phyloP scores from a whole-genome alignment of 345 rosid species.

The Jatropha curcas region DNA sequence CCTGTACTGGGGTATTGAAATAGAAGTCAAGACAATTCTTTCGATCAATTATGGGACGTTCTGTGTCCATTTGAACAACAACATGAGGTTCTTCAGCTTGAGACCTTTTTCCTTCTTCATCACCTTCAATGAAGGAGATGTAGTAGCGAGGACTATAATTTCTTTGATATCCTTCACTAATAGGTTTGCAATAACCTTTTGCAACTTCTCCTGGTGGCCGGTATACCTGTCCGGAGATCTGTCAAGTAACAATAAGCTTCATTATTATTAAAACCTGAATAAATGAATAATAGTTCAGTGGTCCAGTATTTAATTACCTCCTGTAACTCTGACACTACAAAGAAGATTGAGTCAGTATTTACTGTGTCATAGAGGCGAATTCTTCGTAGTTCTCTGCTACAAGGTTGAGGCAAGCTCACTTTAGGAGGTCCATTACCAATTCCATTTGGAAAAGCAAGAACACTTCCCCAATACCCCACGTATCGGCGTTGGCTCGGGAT shows the following conservation, averaged over 20 bases:
- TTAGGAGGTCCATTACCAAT: slow-evolving; percentile 44
- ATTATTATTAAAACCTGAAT: no score
- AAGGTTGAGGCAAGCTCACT: slow-evolving; percentile 56
- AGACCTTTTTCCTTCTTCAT: slow-evolving; percentile 33
- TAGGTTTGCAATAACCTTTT: slow-evolving; percentile 65
- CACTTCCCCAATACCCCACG: slow-evolving; percentile 69
- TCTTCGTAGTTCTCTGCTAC: slow-evolving; percentile 67
- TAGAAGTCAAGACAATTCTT: slow-evolving; percentile 78
- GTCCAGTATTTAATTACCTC: slow-evolving; percentile 64
- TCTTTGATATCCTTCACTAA: slow-evolving; percentile 59
- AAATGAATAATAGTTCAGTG: no score
- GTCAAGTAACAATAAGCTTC: no score
- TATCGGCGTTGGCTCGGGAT: slow-evolving; percentile 96
- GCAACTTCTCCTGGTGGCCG: slow-evolving; percentile 66
- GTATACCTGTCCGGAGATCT: slow-evolving; percentile 68
- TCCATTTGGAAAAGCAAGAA: slow-evolving; percentile 47
- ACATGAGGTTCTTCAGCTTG: slow-evolving; percentile 49
- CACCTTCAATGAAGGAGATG: slow-evolving; percentile 49
- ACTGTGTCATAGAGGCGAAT: slow-evolving; percentile 78
- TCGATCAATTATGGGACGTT: slow-evolving; percentile 73
- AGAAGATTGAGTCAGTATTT: slow-evolving; percentile 65
- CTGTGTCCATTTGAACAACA: slow-evolving; percentile 94
- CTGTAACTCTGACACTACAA: slow-evolving; percentile 82
- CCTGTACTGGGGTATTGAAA: slow-evolving; percentile 78
- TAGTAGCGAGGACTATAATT: slow-evolving; percentile 61